phyloP scores from a whole-genome alignment of 1,139 yeast species.

The Ogataea hybrid region DNA sequence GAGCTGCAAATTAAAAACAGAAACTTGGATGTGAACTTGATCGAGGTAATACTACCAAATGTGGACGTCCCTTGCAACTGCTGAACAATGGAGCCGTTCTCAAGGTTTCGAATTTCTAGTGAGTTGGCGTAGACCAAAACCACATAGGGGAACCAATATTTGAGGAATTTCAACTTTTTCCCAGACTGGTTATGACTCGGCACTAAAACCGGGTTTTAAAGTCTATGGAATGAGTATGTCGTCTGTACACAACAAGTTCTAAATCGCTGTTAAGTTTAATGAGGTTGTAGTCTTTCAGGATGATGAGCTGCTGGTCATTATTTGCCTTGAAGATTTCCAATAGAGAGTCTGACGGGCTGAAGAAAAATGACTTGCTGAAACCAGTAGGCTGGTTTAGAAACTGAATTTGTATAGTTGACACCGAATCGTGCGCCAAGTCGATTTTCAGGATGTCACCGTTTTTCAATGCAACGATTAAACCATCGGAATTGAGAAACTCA shows the following conservation, averaged over 20 bases:
- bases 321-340: slow-evolving; percentile 21
- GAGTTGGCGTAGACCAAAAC: slow-evolving; percentile 38
- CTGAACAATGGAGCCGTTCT: slow-evolving; percentile 45
- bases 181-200: slow-evolving; percentile 25
- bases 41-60: slow-evolving; percentile 15
- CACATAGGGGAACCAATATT: slow-evolving; percentile 47
- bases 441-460: slow-evolving; percentile 24
- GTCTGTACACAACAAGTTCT: slow-evolving; percentile 22
- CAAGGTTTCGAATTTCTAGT: slow-evolving; percentile 45
- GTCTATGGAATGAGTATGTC: slow-evolving; percentile 17
- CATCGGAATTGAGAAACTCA: slow-evolving; percentile 35
- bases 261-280: slow-evolving; percentile 25
- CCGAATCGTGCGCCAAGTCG: slow-evolving; percentile 13
- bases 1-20: slow-evolving; percentile 32
- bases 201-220: slow-evolving; percentile 25
- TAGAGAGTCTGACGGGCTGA: slow-evolving; percentile 16
- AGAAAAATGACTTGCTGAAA: slow-evolving; percentile 20
- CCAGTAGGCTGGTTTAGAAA: slow-evolving; percentile 15
- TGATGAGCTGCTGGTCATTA: slow-evolving; percentile 23
- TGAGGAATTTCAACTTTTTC: slow-evolving; percentile 35
- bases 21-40: slow-evolving; percentile 31
- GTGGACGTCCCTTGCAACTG: slow-evolving; percentile 24
- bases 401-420: slow-evolving; percentile 23
- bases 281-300: slow-evolving; percentile 34
- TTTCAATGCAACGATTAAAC: slow-evolving; percentile 34